Evolutionary conservation across 768 basidiomycete genomes (phyloP), one percentile per base, ranked within the genome.

Genomic region (Crepidotus variabilis): DNA sequence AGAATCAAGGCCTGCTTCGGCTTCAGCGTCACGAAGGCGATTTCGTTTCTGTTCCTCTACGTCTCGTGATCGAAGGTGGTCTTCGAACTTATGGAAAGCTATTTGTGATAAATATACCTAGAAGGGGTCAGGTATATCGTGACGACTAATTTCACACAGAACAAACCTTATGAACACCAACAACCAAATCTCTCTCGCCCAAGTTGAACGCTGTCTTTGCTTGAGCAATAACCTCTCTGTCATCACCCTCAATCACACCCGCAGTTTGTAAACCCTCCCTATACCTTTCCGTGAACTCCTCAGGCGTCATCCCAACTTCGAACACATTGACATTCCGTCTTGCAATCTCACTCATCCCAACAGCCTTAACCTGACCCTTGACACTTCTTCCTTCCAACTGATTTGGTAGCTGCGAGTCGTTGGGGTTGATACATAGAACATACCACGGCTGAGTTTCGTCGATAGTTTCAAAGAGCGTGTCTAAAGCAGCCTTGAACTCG

Each of bases 371-470:
- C 72, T 98, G 96, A 0, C 91, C 90, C 69, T 94, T 96, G 50
- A 98, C 88, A 39, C 88, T 87, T 47, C 94, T 79, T 10, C 92
- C 90, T 74, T 98, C 96, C 52, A 98, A 75, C 68, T 98, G 95
- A 67, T 94, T 92, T 36, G 95, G 94, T 18, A 98, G 73, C 66
- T 96, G 96, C 22, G 92, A 87, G 72, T 98, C 94, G 67, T 98
- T 99, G 3, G 95, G 94, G 68, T 90, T 94, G 63, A 98, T 72
- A 65, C 94, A 97, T 72, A 96, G 92, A 16, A 97, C 80, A 63
- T 86, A 89, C 94, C 94, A 98, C 1, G 84, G 75, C 72, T 94
- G 90, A 14, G 92, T 90, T 63, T 97, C 95, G 53, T 89, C 86
- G 22, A 98, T 75, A 1, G 93, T 94, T 60, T 89, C 84, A 61